Evolutionary conservation across 2,329 filamentous ascomycete genomes (phyloP).

Genomic region (Magnaporthiopsis incrustans): DNA sequence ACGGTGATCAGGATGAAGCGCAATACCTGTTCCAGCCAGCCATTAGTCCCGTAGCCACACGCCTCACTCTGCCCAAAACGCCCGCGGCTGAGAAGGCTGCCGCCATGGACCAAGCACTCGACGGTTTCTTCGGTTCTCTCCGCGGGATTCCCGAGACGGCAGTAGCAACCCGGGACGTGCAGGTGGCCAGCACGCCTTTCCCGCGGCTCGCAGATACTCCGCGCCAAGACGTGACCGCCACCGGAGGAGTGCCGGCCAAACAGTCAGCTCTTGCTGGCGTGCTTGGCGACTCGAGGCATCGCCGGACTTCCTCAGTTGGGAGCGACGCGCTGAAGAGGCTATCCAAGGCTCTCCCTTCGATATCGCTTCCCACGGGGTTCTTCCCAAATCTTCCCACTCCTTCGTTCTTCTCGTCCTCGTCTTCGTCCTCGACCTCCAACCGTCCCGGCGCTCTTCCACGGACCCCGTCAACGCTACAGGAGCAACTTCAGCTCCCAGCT

Average conservation of each 20-base stretch:
- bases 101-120: conserved; percentile 29
- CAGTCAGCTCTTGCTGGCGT: conserved; percentile 34
- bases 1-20: conserved; percentile 45
- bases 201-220: background rate
- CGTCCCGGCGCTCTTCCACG: background rate
- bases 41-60: conserved; percentile 48
- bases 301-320: conserved; percentile 46
- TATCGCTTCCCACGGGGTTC: conserved; percentile 36
- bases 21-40: conserved; percentile 52
- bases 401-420: conserved; percentile 31
- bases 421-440: conserved; percentile 21
- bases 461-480: conserved; percentile 11
- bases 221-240: background rate
- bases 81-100: conserved; percentile 51
- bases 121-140: conserved; percentile 3
- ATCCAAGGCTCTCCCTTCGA: conserved; percentile 48
- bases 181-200: background rate
- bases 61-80: conserved; percentile 45
- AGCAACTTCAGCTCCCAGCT: background rate
- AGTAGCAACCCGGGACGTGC: background rate
- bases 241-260: background rate
- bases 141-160: background rate
- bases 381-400: conserved; percentile 26
- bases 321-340: conserved; percentile 50
- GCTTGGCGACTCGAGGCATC: conserved; percentile 37